A percentile compares a stretch with the other conserved stretches of the same genome.
Evolutionary conservation across 192 early-diverging fungal genomes (phyloP).

Genomic region (Phycomyces nitens): DNA sequence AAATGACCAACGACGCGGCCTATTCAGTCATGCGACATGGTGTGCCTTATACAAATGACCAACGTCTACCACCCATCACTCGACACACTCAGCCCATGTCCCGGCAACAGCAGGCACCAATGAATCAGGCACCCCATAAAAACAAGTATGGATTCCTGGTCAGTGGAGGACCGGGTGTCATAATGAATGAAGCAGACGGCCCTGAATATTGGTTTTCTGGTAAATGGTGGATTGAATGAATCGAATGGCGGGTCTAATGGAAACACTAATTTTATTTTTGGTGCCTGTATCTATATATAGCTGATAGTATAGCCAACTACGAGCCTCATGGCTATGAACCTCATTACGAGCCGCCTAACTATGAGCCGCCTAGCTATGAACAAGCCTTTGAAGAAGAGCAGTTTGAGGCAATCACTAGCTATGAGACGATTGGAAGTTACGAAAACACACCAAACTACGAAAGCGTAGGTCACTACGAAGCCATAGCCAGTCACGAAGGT

Average conservation of each 20-base stretch:
- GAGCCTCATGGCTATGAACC: background rate
- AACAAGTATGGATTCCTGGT: background rate
- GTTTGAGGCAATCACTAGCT: background rate
- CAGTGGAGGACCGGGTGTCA: conserved; percentile 1
- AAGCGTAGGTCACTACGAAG: background rate
- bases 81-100: background rate
- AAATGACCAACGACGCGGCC: background rate
- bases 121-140: background rate
- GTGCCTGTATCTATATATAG: background rate
- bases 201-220: conserved; percentile 1
- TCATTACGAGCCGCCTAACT: conserved; percentile 1
- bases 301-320: conserved; percentile 1
- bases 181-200: background rate
- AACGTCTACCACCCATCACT: background rate
- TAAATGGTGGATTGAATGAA: background rate
- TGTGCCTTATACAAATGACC: background rate
- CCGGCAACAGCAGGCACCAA: background rate
- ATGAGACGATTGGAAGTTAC: background rate
- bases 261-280: background rate
- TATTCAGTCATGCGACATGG: background rate
- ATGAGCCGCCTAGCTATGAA: background rate
- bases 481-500: background rate
- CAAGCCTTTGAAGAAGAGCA: background rate
- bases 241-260: background rate
- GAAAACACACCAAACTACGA: background rate